Evolutionary conservation across 345 rosid genomes (phyloP), one percentile per base, ranked within the genome.

Genomic region (Gossypium mustelinum): DNA sequence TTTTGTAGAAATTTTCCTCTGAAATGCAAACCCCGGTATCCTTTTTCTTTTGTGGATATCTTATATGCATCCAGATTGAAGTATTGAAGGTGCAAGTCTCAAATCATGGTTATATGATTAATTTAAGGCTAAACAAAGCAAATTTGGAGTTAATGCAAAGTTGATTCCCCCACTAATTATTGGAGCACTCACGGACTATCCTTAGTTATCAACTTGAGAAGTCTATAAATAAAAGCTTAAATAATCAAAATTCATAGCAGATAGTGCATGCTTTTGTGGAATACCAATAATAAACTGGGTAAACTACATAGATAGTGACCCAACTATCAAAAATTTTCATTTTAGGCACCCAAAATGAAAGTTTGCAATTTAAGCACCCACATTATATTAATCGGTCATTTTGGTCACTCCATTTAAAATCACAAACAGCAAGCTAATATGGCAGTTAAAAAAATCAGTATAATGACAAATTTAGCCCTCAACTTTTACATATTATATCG

Each of bases 1-100:
- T 68, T 73, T 55, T 20, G 62, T 73, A 80, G 80, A 68, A 68
- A 25, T 13, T 69, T 54, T n/a, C 48, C 22, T 17, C 1, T 41
- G 50, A 34, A 34, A 63, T 61, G 44, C 66, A 2, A 61, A 27
- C 47, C 20, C 45, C 9, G 58, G 66, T 61, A 13, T 20, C 45
- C 3, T 34, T 11, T 29, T 25, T 24, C 68, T 3, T 25, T 24
- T 51, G 7, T 51, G 5, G 62, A 58, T 29, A 4, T 29, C 22
- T 11, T 18, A 11, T 11, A 58, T 9, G 4, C 34, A 4, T 34
- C 5, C 39, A 24, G 29, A 9, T 22, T 22, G 39, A 54, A 7
- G n/a, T n/a, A 54, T n/a, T 17, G 24, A n/a, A 60, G 9, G 27
- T 60, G 43, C 41, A 60, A 60, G 43, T 27, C 43, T 25, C 11